Evolutionary conservation across 768 basidiomycete genomes (phyloP).

Genomic region (Termitomyces sp.): DNA sequence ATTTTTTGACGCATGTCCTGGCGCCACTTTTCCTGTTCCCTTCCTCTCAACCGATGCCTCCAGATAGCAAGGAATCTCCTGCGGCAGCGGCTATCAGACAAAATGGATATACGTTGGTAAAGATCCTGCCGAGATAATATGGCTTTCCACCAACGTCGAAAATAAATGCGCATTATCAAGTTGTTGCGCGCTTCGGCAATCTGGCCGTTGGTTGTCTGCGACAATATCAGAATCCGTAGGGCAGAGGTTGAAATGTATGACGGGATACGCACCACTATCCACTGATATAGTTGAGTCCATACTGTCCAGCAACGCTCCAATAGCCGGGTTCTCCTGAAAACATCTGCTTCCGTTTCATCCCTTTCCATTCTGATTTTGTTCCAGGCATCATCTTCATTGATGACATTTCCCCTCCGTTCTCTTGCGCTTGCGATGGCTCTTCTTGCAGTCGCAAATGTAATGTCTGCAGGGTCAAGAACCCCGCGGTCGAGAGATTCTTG

Average conservation of each 20-base stretch:
- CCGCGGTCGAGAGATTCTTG: conserved; percentile 14
- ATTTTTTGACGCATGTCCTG: conserved; percentile 69
- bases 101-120: conserved; percentile 33
- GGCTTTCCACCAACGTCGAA: conserved; percentile 58
- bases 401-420: conserved; percentile 41
- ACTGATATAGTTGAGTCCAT: conserved; percentile 66
- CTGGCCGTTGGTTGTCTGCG: conserved; percentile 66
- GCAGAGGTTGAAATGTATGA: neutral
- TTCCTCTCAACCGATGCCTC: conserved; percentile 48
- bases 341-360: conserved; percentile 67
- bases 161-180: conserved; percentile 49
- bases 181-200: conserved; percentile 64
- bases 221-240: neutral
- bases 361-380: conserved; percentile 65
- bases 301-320: conserved; percentile 69
- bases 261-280: conserved; percentile 59
- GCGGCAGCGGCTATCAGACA: conserved; percentile 40
- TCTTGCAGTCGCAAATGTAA: conserved; percentile 20
- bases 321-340: conserved; percentile 56
- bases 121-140: conserved; percentile 29
- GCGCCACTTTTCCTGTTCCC: conserved; percentile 55
- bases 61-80: conserved; percentile 42
- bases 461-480: conserved; percentile 11
- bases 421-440: conserved; percentile 24
- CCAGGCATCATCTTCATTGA: conserved; percentile 75